Percentiles rank a stretch among this genome's conserved stretches.
Evolutionary conservation across 116 monocot species (phyloP).

Genomic region (Dioscorea cayenensis): DNA sequence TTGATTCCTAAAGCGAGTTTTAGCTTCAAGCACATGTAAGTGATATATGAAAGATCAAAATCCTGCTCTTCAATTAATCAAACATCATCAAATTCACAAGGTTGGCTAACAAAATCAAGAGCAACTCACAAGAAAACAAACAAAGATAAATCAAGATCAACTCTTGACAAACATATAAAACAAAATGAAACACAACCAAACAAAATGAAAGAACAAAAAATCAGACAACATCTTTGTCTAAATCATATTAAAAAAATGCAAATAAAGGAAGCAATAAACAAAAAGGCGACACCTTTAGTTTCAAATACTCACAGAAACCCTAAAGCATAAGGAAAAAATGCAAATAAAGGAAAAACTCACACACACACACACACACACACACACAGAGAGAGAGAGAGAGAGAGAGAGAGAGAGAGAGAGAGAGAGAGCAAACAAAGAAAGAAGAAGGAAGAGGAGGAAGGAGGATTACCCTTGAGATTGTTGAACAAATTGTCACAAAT

Average conservation of each 20-base stretch:
- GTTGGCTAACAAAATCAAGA: background rate
- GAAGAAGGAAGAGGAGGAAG: background rate
- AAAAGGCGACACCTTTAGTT: background rate
- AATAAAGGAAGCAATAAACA: background rate
- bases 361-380: too few relatives aligned
- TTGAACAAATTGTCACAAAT: constrained; percentile 37
- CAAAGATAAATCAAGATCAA: too few relatives aligned
- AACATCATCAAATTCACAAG: background rate
- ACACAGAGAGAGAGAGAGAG: too few relatives aligned
- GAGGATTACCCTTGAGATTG: constrained; percentile 28
- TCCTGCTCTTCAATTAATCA: too few relatives aligned
- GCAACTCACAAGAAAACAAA: too few relatives aligned
- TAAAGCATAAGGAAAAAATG: background rate
- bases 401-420: background rate
- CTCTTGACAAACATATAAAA: too few relatives aligned
- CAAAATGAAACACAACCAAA: background rate
- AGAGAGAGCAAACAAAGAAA: too few relatives aligned
- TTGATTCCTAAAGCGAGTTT: too few relatives aligned
- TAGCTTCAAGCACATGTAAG: too few relatives aligned
- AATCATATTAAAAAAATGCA: background rate
- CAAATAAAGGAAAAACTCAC: too few relatives aligned
- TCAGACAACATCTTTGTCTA: background rate
- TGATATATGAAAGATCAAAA: background rate
- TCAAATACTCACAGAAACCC: too few relatives aligned
- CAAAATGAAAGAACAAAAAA: background rate